Evolutionary conservation across 331 rosid species (phyloP), one percentile per base, ranked within the genome.

Genomic region (Acacia pycnantha): DNA sequence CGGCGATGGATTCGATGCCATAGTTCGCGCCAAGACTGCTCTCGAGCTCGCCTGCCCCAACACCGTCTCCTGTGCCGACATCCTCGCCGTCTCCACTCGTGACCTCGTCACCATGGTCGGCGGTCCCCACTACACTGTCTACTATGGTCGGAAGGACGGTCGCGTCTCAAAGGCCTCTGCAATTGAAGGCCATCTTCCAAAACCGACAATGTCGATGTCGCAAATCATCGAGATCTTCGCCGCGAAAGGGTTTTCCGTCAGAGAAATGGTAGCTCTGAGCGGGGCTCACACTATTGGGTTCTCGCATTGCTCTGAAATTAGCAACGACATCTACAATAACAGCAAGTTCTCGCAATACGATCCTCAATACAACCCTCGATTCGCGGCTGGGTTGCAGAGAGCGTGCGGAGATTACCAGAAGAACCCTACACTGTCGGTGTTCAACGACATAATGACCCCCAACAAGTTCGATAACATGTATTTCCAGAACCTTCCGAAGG

Each of bases 231-330:
- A 50, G 9, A 56, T 91, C 74, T 94, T 94, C 83, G 78, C 83
- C 13, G 69, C 83, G 4, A 81, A 88, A 3, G 97, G 97, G 0
- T 91, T 94, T 65, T 77, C 98, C 24, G 82, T 86, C 0, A 90
- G 91, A 56, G 97, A 94, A 70, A 86, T 90, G 88, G 97, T 94
- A 26, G 98, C 97, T 0, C 82, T 94, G 16, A 75, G 74, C 14
- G 98, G 98, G 6, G 98, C 98, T 3, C 98, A 94, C 90, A 91
- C 98, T 9, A 87, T 94, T 0, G 98, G 98, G 4, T 90, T 94
- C 83, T 81, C 97, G 0, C 98, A 94, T 40, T 94, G 98, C 62
- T 81, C 74, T 7, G 89, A 94, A 29, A 83, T 94, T 58, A 76
- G 58, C 70, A 4, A 79, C 1, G 88, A 83, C 19, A 79, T 92